A percentile compares a stretch with the other conserved stretches of the same genome.
phyloP scores from a whole-genome alignment of 148 eudicot species.

The Bassia scoparia region DNA sequence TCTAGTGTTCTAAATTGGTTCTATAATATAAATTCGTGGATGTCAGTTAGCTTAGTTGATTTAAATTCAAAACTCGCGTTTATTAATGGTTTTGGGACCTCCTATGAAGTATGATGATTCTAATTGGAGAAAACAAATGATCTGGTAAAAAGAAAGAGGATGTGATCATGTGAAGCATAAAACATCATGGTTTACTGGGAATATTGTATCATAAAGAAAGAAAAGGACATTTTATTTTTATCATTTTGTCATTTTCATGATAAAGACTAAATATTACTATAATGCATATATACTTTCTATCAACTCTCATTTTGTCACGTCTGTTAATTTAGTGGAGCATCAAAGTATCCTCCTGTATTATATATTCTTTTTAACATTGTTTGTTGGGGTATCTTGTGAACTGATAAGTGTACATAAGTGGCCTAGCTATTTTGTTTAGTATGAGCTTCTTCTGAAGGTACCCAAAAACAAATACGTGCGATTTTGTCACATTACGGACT shows the following conservation, averaged over 20 bases:
- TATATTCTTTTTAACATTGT: neutral
- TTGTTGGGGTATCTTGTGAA: neutral
- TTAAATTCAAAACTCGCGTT: neutral
- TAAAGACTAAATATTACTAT: neutral
- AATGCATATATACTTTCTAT: neutral
- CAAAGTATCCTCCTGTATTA: neutral
- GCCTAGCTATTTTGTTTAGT: no score
- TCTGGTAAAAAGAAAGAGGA: no score
- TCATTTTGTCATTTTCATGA: neutral
- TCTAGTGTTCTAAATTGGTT: neutral
- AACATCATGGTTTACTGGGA: neutral
- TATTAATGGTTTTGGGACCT: no score
- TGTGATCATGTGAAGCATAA: neutral
- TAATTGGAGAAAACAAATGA: no score
- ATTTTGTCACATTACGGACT: no score
- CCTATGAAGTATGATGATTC: no score
- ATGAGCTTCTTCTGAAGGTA: no score
- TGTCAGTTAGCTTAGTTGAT: neutral
- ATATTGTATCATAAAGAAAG: no score
- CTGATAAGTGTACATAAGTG: no score
- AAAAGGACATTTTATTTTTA: neutral
- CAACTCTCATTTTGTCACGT: neutral
- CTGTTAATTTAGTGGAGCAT: neutral
- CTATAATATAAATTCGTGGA: neutral
- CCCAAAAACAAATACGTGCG: no score